A percentile compares a stretch with the other conserved stretches of the same genome.
Conservation (phyloP, 805 yeast genomes). For the Tetrapisispora arboricola region DNA sequence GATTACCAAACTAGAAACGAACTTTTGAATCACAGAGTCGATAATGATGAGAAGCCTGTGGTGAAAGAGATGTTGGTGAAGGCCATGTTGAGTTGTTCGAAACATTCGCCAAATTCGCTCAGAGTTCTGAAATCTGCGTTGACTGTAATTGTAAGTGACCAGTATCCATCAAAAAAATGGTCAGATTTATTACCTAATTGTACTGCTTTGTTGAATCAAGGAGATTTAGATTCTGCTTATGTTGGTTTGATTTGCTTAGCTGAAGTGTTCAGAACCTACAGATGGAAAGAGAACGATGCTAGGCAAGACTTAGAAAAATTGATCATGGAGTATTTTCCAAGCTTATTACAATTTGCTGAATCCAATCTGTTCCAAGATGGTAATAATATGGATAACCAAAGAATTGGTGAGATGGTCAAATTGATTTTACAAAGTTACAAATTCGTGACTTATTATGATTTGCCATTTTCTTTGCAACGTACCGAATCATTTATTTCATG, state of each 20-base stretch:
- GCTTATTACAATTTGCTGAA: constrained; percentile 55
- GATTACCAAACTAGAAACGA: constrained; percentile 18
- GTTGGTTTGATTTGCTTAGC: constrained; percentile 63
- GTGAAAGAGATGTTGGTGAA: constrained; percentile 60
- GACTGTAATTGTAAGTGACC: constrained; percentile 39
- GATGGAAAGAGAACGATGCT: constrained; percentile 56
- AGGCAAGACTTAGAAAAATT: constrained; percentile 46
- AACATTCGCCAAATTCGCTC: constrained; percentile 31
- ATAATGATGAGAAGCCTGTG: constrained; percentile 61
- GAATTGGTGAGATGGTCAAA: constrained; percentile 63
- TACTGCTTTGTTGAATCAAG: constrained; percentile 34
- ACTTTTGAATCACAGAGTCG: constrained; percentile 32
- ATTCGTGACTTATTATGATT: constrained; percentile 59
- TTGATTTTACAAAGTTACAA: constrained; percentile 68
- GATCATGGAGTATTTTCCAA: constrained; percentile 51
- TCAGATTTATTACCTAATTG: constrained; percentile 41
- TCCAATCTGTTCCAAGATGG: constrained; percentile 35
- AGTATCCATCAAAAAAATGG: constrained; percentile 43
- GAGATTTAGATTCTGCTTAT: constrained; percentile 37
- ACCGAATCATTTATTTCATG: constrained; percentile 47
- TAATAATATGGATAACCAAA: constrained; percentile 23
- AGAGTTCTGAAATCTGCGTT: constrained; percentile 43
- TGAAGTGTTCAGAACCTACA: constrained; percentile 58
- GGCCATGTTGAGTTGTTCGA: constrained; percentile 42
- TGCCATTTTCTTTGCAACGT: constrained; percentile 56